Conservation (phyloP, 495 filamentous ascomycete genomes). For the Letharia columbiana region DNA sequence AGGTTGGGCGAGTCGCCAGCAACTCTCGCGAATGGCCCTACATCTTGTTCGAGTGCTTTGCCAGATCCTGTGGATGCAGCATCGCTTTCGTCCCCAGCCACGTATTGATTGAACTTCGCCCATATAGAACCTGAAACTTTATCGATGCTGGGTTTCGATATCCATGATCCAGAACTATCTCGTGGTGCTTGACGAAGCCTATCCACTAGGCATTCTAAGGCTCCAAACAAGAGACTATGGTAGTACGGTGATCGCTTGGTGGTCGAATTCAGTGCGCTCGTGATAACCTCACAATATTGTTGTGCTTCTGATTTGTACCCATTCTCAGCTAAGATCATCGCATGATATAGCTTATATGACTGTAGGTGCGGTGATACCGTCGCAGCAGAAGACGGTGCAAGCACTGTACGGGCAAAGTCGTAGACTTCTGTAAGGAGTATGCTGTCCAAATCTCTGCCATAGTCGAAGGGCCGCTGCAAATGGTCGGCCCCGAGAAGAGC, state of each 20-base stretch:
- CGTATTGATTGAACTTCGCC: conserved; percentile 88
- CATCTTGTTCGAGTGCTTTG: conserved; percentile 47
- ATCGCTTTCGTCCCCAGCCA: conserved; percentile 80
- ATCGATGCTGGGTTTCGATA: conserved; percentile 88
- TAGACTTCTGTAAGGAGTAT: conserved; percentile 87
- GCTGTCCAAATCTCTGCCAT: conserved; percentile 70
- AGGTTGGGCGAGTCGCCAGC: conserved; percentile 70
- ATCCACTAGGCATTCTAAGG: conserved; percentile 74
- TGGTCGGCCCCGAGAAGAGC: conserved; percentile 81
- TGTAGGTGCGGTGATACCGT: conserved; percentile 73
- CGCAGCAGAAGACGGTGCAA: conserved; percentile 44
- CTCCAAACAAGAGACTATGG: conserved; percentile 59
- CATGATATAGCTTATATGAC: conserved; percentile 82
- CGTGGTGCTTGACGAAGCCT: conserved; percentile 76
- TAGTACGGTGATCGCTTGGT: conserved; percentile 80
- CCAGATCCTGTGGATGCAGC: conserved; percentile 48
- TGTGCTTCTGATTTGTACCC: conserved; percentile 76
- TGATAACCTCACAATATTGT: conserved; percentile 83
- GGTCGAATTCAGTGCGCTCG: conserved; percentile 66
- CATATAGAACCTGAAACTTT: conserved; percentile 83
- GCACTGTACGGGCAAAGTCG: conserved; percentile 70
- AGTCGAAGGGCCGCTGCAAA: conserved; percentile 51
- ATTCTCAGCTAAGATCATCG: conserved; percentile 70
- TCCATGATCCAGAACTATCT: conserved; percentile 64
- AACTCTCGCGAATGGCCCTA: conserved; percentile 74